Evolutionary conservation across 2,329 filamentous ascomycete genomes (phyloP).

Genomic region (Cadophora luteo-olivacea): DNA sequence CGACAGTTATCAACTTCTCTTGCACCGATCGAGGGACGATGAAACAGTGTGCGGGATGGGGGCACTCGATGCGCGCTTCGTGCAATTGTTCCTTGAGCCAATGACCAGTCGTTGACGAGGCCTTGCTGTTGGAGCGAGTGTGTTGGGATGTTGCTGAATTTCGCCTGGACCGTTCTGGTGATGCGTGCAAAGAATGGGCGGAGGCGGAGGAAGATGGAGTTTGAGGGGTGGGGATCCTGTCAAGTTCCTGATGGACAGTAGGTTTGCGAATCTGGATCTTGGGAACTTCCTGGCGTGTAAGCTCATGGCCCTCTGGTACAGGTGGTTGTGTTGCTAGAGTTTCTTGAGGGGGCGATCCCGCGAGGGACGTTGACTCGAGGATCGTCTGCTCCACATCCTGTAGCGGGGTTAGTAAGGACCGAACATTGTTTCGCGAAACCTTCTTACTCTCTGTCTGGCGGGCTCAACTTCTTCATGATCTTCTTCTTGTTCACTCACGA

Average conservation of each 20-base stretch:
- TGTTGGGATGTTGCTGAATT: not conserved
- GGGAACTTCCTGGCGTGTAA: not conserved
- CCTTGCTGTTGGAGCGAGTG: not conserved
- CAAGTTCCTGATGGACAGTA: not conserved
- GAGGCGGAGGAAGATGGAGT: not conserved
- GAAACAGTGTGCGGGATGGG: conserved; percentile 8
- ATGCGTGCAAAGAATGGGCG: not conserved
- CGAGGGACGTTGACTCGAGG: not conserved
- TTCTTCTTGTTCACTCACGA: not conserved
- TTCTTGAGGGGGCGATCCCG: not conserved
- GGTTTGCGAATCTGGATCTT: not conserved
- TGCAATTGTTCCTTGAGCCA: conserved; percentile 25
- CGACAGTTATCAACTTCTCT: conserved; percentile 26
- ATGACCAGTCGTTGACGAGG: conserved; percentile 5
- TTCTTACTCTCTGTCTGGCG: not conserved
- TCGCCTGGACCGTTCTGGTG: not conserved
- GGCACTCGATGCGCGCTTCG: conserved; percentile 25
- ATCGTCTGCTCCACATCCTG: not conserved
- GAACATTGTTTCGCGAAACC: not conserved
- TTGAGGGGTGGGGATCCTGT: too few relatives aligned
- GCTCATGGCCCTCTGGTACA: not conserved
- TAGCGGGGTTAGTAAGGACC: not conserved
- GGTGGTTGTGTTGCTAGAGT: not conserved
- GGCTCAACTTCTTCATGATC: not conserved
- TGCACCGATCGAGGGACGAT: conserved; percentile 27